Evolutionary conservation across 495 filamentous ascomycete genomes (phyloP).

Genomic region (Tuber magnatum): DNA sequence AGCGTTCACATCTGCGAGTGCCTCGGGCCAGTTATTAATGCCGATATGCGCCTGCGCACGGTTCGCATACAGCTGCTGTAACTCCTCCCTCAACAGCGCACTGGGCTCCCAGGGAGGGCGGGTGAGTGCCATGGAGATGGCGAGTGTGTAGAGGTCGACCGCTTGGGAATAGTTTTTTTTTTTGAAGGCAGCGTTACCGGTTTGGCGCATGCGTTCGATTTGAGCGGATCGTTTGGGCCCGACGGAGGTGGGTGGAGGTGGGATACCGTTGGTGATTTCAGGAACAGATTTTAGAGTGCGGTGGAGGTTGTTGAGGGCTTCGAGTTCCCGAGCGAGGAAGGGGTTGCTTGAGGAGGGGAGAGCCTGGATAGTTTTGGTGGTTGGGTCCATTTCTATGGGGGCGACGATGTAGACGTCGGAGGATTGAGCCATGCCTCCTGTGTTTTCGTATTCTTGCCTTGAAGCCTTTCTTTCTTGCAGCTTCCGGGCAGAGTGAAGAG

Average conservation of each 20-base stretch:
- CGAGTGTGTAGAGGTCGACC: constrained; percentile 69
- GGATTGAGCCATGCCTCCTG: constrained; percentile 17
- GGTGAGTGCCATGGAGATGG: constrained; percentile 75
- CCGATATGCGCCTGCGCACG: constrained; percentile 86
- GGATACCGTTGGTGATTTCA: constrained; percentile 52
- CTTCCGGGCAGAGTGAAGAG: not conserved
- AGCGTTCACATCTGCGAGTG: constrained; percentile 68
- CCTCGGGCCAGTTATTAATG: constrained; percentile 71
- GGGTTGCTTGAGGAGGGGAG: constrained; percentile 42
- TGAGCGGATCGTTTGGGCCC: constrained; percentile 79
- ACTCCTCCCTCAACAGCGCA: constrained; percentile 72
- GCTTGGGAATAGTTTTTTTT: constrained; percentile 68
- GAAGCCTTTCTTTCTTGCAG: not conserved
- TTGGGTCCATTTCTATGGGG: constrained; percentile 70
- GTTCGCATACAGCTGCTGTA: constrained; percentile 70
- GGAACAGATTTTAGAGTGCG: constrained; percentile 49
- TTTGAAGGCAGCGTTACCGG: constrained; percentile 72
- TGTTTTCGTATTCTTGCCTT: not conserved
- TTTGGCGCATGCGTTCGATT: constrained; percentile 83
- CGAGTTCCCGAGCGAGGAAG: constrained; percentile 58
- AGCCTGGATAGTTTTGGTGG: constrained; percentile 57
- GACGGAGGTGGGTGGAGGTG: constrained; percentile 71
- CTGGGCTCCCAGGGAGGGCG: constrained; percentile 83
- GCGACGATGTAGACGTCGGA: constrained; percentile 72
- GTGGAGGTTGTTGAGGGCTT: constrained; percentile 66